Conservation (phyloP, 345 rosid species). For the Hibiscus trionum region DNA sequence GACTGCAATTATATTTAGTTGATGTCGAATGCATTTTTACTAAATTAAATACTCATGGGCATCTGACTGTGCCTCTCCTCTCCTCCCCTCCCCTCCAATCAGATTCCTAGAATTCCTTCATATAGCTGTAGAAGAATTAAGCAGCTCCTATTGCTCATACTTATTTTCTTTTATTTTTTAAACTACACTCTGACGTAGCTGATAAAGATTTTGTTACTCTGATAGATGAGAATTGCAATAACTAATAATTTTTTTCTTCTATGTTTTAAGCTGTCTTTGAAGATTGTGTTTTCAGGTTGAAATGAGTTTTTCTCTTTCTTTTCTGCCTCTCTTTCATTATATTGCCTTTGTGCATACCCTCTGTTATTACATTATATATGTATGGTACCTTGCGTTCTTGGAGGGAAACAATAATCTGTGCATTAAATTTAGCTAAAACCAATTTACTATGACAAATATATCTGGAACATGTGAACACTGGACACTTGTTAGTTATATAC, state of each 20-base stretch:
- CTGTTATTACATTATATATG: background rate
- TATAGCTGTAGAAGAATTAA: background rate
- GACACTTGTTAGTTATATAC: background rate
- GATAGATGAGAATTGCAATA: background rate
- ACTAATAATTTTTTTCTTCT: background rate
- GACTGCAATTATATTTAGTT: background rate
- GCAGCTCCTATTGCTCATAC: background rate
- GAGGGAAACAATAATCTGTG: background rate
- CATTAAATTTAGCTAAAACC: background rate
- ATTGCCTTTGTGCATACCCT: background rate
- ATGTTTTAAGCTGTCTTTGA: background rate
- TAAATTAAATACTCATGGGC: background rate
- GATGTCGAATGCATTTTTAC: background rate
- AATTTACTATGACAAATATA: background rate
- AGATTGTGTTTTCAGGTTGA: background rate
- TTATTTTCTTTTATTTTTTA: background rate
- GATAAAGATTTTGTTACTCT: background rate
- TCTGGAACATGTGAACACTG: background rate
- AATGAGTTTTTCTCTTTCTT: background rate
- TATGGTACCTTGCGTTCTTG: background rate
- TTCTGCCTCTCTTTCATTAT: background rate
- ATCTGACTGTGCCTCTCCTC: background rate
- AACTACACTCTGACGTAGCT: background rate
- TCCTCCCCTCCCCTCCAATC: background rate
- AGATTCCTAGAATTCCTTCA: background rate